phyloP scores from a whole-genome alignment of 805 yeast species.

The Diddensiella santjacobensis region DNA sequence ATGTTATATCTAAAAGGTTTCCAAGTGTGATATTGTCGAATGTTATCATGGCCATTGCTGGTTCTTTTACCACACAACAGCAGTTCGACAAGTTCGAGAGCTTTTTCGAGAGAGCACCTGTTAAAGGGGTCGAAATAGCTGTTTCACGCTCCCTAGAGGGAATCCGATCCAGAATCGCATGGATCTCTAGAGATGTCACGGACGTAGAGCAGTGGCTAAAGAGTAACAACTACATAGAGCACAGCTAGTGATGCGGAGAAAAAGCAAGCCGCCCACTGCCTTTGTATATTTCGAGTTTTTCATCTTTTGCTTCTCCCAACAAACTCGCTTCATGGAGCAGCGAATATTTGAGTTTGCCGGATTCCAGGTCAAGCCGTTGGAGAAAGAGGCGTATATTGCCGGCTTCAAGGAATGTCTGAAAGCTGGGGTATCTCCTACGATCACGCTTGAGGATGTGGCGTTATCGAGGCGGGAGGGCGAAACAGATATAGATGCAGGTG shows the following conservation, averaged over 20 bases:
- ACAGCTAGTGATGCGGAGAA: neutral
- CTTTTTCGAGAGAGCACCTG: conserved; percentile 47
- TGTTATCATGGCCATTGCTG: conserved; percentile 59
- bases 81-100: conserved; percentile 50
- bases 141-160: conserved; percentile 54
- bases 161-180: conserved; percentile 46
- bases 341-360: conserved; percentile 16
- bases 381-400: conserved; percentile 14
- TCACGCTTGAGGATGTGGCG: conserved; percentile 72
- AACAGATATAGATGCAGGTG: conserved; percentile 24
- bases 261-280: neutral
- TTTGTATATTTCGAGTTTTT: neutral
- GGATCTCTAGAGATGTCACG: conserved; percentile 46
- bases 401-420: conserved; percentile 44
- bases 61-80: conserved; percentile 55
- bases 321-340: conserved; percentile 2
- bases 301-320: neutral
- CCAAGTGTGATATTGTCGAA: conserved; percentile 80
- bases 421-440: conserved; percentile 76
- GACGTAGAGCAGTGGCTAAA: conserved; percentile 48
- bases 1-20: conserved; percentile 54
- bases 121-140: conserved; percentile 55
- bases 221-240: too few species aligned
- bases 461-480: conserved; percentile 11
- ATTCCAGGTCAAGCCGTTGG: conserved; percentile 17